A percentile compares a stretch with the other conserved stretches of the same genome.
Evolutionary conservation across 306 rosid species (phyloP).

Genomic region (Rosa rugosa): DNA sequence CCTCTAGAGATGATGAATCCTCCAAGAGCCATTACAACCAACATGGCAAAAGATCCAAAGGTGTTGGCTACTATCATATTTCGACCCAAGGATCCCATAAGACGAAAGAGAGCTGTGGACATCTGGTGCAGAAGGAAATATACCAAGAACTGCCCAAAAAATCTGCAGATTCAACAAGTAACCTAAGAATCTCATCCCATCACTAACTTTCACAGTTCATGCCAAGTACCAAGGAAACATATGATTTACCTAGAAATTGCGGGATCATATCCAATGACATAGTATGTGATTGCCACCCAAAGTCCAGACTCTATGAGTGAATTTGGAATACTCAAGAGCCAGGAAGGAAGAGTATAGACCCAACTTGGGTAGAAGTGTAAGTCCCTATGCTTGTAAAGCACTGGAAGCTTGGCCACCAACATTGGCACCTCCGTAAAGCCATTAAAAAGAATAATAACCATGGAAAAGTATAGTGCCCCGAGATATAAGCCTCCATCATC

Average conservation of each 20-base stretch:
- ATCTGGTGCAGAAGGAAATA: constrained; percentile 92
- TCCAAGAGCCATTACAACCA: constrained; percentile 98
- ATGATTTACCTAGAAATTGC: constrained; percentile 65
- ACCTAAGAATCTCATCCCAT: constrained; percentile 18
- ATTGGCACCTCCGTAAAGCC: constrained; percentile 97
- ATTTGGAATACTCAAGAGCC: constrained; percentile 81
- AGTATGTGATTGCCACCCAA: constrained; percentile 93
- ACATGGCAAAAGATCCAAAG: constrained; percentile 98
- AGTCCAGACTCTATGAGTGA: constrained; percentile 90
- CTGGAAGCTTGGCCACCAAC: constrained; percentile 98
- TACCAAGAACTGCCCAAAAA: constrained; percentile 71
- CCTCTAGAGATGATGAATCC: constrained; percentile 94
- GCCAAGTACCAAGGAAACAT: constrained; percentile 22
- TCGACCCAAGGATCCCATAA: constrained; percentile 98
- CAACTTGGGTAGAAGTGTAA: constrained; percentile 96
- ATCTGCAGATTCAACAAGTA: constrained; percentile 54
- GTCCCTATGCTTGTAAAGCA: constrained; percentile 97
- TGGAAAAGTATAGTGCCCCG: constrained; percentile 93
- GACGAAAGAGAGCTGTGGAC: constrained; percentile 91
- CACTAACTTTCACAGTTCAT: constrained; percentile 26
- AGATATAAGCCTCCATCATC: constrained; percentile 89
- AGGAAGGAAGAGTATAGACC: constrained; percentile 91
- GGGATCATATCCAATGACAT: constrained; percentile 91
- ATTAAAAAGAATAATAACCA: constrained; percentile 90
- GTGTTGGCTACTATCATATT: constrained; percentile 96